Conservation (phyloP, 352 stramenopile genomes). For the Pythium myriotylum region DNA sequence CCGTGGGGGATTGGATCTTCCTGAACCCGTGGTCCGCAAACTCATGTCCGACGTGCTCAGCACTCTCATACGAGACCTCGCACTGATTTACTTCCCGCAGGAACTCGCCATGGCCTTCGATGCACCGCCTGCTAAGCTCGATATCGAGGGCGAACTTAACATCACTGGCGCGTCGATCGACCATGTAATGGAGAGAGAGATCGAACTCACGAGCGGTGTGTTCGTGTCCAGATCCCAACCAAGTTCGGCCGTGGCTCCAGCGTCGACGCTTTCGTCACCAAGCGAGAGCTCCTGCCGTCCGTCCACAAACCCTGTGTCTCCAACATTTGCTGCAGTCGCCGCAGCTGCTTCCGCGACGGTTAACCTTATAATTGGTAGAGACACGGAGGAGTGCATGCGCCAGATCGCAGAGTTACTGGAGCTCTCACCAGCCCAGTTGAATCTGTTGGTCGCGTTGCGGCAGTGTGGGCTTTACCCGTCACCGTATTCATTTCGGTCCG, state of each 20-base stretch:
- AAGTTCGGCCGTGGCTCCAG: not conserved
- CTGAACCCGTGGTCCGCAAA: slow-evolving; percentile 70
- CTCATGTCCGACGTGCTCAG: slow-evolving; percentile 68
- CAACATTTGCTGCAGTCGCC: slow-evolving; percentile 21
- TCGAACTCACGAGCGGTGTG: slow-evolving; percentile 29
- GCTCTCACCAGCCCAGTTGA: slow-evolving; percentile 59
- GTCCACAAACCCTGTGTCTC: slow-evolving; percentile 5
- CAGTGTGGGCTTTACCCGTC: slow-evolving; percentile 46
- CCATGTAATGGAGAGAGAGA: slow-evolving; percentile 53
- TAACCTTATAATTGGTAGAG: slow-evolving; percentile 42
- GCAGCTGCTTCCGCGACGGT: slow-evolving; percentile 40
- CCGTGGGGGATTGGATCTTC: slow-evolving; percentile 69
- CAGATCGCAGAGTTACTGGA: slow-evolving; percentile 50
- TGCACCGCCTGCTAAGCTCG: slow-evolving; percentile 52
- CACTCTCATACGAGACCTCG: slow-evolving; percentile 60
- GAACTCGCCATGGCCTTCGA: slow-evolving; percentile 65
- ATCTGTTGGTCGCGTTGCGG: slow-evolving; percentile 64
- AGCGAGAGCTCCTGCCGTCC: not conserved
- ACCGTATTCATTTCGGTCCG: slow-evolving; percentile 45
- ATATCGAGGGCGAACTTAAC: slow-evolving; percentile 59
- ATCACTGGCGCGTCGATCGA: slow-evolving; percentile 61
- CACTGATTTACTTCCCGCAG: slow-evolving; percentile 63
- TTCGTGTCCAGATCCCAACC: not conserved
- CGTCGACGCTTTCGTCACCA: slow-evolving; percentile 9
- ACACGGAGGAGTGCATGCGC: slow-evolving; percentile 51